Evolutionary conservation across 2,329 filamentous ascomycete species (phyloP).

Genomic region (Colletotrichum kahawae): DNA sequence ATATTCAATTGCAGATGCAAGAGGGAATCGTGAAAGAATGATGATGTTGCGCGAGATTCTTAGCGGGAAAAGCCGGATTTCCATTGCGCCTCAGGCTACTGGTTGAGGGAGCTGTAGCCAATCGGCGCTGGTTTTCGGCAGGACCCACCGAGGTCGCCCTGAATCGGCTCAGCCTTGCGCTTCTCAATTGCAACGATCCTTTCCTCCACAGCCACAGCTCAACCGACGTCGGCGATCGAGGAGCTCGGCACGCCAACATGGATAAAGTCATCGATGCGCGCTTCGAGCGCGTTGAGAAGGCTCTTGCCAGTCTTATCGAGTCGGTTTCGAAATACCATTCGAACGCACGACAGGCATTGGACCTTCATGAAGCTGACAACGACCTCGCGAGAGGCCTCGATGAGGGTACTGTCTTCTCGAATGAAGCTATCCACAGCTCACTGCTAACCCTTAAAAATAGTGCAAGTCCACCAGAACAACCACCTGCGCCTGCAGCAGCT

Average conservation of each 20-base stretch:
- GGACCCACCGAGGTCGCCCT: not conserved
- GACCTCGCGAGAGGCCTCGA: conserved; percentile 70
- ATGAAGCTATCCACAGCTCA: not conserved
- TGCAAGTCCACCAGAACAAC: conserved; percentile 78
- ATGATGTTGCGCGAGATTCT: conserved; percentile 23
- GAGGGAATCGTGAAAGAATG: conserved; percentile 17
- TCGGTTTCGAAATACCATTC: conserved; percentile 86
- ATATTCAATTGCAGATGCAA: conserved; percentile 40
- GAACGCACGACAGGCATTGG: conserved; percentile 67
- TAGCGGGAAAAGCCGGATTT: conserved; percentile 24
- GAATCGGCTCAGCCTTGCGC: conserved; percentile 17
- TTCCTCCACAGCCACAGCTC: not conserved
- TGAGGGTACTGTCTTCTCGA: conserved; percentile 53
- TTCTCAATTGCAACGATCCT: not conserved
- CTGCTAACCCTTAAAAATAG: conserved; percentile 39
- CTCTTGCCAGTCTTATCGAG: conserved; percentile 73
- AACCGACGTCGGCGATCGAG: not conserved
- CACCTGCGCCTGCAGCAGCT: conserved; percentile 71
- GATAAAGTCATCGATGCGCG: conserved; percentile 65
- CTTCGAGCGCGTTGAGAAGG: conserved; percentile 71
- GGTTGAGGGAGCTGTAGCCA: conserved; percentile 7
- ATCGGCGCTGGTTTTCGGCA: not conserved
- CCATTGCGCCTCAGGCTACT: conserved; percentile 22
- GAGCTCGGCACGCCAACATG: conserved; percentile 47
- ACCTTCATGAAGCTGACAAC: conserved; percentile 73